These are phyloP conservation scores for Rhizopogon vinicolor DNA, from an alignment of 768 basidiomycete species.

Conservation along the genomic window DNA sequence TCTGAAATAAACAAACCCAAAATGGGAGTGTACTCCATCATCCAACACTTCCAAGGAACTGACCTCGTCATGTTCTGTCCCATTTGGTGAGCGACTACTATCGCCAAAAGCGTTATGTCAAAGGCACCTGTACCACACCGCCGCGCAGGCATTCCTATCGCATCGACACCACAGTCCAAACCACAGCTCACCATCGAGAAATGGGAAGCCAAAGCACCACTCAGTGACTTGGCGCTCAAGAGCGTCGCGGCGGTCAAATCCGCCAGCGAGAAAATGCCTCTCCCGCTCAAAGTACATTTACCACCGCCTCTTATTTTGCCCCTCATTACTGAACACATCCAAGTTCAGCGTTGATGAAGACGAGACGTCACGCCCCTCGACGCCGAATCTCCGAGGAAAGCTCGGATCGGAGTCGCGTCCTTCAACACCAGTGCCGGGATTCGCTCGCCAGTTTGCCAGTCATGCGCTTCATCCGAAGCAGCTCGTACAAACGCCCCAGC, in stretches of 20 bases:
- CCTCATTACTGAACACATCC: conserved; percentile 26
- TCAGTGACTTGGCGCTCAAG: conserved; percentile 62
- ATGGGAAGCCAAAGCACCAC: conserved; percentile 83
- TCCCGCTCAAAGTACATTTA: conserved; percentile 70
- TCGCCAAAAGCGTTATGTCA: not conserved
- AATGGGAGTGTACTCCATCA: too few species aligned
- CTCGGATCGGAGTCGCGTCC: conserved; percentile 41
- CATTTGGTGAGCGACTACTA: not conserved
- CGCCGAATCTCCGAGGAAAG: conserved; percentile 37
- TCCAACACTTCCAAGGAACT: not conserved
- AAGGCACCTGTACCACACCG: conserved; percentile 10
- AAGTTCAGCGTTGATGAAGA: conserved; percentile 40
- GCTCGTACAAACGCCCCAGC: conserved; percentile 86
- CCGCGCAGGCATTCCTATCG: conserved; percentile 21
- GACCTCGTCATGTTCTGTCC: not conserved
- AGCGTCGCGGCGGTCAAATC: conserved; percentile 63
- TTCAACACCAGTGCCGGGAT: conserved; percentile 31
- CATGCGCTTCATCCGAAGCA: conserved; percentile 70
- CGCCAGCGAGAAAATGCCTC: conserved; percentile 52
- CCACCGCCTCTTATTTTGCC: conserved; percentile 1
- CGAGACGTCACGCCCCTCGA: conserved; percentile 23
- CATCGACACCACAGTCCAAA: conserved; percentile 31
- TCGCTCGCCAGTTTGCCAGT: conserved; percentile 17
- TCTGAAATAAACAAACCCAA: conserved; percentile 5
- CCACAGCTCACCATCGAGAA: conserved; percentile 70